Percentiles rank a stretch among this genome's conserved stretches.
phyloP scores from a whole-genome alignment of 1,284 basidiomycete species.

The Naganishia cerealis region DNA sequence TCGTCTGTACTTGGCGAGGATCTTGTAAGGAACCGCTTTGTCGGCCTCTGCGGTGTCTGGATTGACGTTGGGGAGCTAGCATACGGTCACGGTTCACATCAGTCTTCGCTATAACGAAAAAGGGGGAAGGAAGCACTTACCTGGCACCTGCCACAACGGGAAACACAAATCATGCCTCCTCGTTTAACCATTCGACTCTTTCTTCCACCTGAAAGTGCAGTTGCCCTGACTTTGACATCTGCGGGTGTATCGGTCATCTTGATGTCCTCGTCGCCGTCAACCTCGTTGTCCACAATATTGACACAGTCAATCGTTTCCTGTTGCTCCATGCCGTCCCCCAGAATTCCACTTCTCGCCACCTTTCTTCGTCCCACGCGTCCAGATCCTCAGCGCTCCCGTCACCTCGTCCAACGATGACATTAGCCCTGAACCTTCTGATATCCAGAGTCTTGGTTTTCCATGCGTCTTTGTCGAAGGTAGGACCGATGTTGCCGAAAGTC shows the following conservation, averaged over 20 bases:
- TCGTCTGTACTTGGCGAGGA: slow-evolving; percentile 32
- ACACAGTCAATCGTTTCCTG: background rate
- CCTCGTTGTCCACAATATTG: background rate
- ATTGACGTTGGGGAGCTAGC: slow-evolving; percentile 32
- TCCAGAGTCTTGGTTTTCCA: slow-evolving; percentile 28
- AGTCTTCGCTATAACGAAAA: background rate
- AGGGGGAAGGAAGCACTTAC: background rate
- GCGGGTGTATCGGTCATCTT: background rate
- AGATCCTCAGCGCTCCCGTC: background rate
- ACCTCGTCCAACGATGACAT: slow-evolving; percentile 27
- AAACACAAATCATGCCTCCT: slow-evolving; percentile 28
- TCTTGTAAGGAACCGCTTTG: slow-evolving; percentile 32
- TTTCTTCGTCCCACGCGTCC: slow-evolving; percentile 30
- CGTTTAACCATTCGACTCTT: slow-evolving; percentile 8
- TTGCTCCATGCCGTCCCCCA: background rate
- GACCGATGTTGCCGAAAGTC: slow-evolving; percentile 25
- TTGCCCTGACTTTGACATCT: background rate
- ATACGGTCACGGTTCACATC: background rate
- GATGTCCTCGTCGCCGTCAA: background rate
- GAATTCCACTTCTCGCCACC: slow-evolving; percentile 32
- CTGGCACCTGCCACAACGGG: slow-evolving; percentile 34
- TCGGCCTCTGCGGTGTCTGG: slow-evolving; percentile 31
- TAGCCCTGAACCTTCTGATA: slow-evolving; percentile 28
- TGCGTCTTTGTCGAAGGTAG: slow-evolving; percentile 21
- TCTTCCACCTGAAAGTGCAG: background rate